phyloP scores from a whole-genome alignment of 352 stramenopile species.

The Halophytophthora polymorphica region DNA sequence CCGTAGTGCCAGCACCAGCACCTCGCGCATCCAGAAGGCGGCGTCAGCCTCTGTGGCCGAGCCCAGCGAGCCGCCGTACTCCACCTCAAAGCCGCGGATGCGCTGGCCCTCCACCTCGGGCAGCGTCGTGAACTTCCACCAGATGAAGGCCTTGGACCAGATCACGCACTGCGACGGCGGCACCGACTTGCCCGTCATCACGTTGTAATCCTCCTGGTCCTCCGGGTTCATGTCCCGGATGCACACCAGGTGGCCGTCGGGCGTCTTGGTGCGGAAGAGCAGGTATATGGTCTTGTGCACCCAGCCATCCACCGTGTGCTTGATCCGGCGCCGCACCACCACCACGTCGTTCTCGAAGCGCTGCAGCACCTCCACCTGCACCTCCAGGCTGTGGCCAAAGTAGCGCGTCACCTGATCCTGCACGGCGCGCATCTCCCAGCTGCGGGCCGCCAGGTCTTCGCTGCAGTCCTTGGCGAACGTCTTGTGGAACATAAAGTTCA shows the following conservation, averaged over 20 bases:
- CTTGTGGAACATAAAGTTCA: conserved; percentile 68
- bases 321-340: conserved; percentile 53
- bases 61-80: conserved; percentile 50
- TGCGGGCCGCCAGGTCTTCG: conserved; percentile 42
- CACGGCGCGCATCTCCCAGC: conserved; percentile 52
- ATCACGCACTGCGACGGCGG: conserved; percentile 35
- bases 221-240: conserved; percentile 61
- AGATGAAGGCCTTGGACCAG: conserved; percentile 65
- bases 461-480: conserved; percentile 48
- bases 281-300: conserved; percentile 71
- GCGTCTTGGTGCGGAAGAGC: conserved; percentile 65
- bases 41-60: conserved; percentile 37
- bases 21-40: conserved; percentile 59
- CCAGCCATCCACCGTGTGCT: conserved; percentile 50
- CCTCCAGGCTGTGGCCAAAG: conserved; percentile 49
- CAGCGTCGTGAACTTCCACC: conserved; percentile 58
- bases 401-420: conserved; percentile 56
- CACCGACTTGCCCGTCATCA: conserved; percentile 15
- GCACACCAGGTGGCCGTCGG: conserved; percentile 61
- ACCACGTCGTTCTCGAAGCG: conserved; percentile 50
- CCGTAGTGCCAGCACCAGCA: conserved; percentile 44
- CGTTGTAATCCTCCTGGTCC: conserved; percentile 32
- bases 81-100: conserved; percentile 44
- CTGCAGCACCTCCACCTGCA: conserved; percentile 53
- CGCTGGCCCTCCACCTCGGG: conserved; percentile 25